These are phyloP conservation scores for Mesotaenium endlicherianum DNA, from an alignment of 139 green algal genomes.

Conservation along the genomic window DNA sequence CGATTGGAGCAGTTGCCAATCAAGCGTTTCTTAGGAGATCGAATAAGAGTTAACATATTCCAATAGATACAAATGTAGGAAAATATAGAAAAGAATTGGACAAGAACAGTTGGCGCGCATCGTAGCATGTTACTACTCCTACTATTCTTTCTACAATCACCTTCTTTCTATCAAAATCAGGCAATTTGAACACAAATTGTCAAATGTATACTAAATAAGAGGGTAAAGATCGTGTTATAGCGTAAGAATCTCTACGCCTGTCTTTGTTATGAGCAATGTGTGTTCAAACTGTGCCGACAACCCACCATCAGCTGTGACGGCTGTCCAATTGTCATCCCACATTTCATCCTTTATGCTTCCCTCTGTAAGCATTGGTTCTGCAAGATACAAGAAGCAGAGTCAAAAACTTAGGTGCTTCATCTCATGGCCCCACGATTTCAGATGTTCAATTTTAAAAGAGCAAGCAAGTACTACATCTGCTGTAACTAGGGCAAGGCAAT, in stretches of 20 bases:
- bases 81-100: too few relatives aligned
- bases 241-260: constrained; percentile 87
- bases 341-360: constrained; percentile 49
- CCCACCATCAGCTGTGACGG: constrained; percentile 81
- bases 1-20: too few relatives aligned
- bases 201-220: too few relatives aligned
- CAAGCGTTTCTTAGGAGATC: too few relatives aligned
- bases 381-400: background rate
- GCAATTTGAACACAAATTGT: too few relatives aligned
- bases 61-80: too few relatives aligned
- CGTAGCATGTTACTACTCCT: too few relatives aligned
- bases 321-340: constrained; percentile 95
- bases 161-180: too few relatives aligned
- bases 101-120: too few relatives aligned
- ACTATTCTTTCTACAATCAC: too few relatives aligned
- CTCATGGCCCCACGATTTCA: background rate
- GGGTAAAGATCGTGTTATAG: too few relatives aligned
- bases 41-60: too few relatives aligned
- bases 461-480: background rate
- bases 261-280: constrained; percentile 88
- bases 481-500: background rate
- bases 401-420: background rate
- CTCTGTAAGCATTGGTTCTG: constrained; percentile 85
- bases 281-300: constrained; percentile 93
- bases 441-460: background rate